Base-by-base conservation (phyloP, 1,284 basidiomycete genomes). In the Earliella scabrosa region DNA sequence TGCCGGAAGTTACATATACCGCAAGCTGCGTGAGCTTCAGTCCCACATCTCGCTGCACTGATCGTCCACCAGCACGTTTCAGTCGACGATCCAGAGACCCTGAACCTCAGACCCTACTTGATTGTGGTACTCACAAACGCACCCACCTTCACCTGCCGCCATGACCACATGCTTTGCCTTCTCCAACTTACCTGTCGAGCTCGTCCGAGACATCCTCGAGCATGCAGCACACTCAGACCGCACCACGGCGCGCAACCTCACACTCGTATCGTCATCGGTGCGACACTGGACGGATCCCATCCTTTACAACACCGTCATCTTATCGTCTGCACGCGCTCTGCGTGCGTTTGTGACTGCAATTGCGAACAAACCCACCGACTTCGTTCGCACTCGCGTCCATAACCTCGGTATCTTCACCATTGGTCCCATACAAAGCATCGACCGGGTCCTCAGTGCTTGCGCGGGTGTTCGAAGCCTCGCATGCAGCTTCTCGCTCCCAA, bases 261-360 rank as follows among this genome's bases (percentile, higher is more conserved):
- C 72, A 5, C 68, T 72, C 50, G 74, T 77, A 35, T 73, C 73
- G 26, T 70, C 69, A 40, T 63, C 66, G 46, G 66, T 71, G 8
- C 70, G 64, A 53, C 59, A 54, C 13, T 74, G 74, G 68, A 72
- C 68, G 26, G 71, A 73, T 24, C 73, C 73, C 32, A 56, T 69
- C 29, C 68, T 80, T 32, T 77, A 75, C 63, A 63, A 71, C 56
- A 76, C 75, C 39, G 74, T 78, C 53, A 60, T 71, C 40, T 73
- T 78, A 38, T 66, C 69, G 31, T 70, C 73, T 39, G 55, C 74
- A 4, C 69, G 65, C 44, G 54, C 66, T 9, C 66, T 77, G 50
- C 60, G 63, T 29, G 57, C 71, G 0, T 78, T 77, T 62, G 56
- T 71, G 20, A 35, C 68, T 36, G 67, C 72, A 18, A 61, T 76